A percentile compares a stretch with the other conserved stretches of the same genome.
Conservation (phyloP, 345 rosid genomes). For the Eucalyptus paniculata region DNA sequence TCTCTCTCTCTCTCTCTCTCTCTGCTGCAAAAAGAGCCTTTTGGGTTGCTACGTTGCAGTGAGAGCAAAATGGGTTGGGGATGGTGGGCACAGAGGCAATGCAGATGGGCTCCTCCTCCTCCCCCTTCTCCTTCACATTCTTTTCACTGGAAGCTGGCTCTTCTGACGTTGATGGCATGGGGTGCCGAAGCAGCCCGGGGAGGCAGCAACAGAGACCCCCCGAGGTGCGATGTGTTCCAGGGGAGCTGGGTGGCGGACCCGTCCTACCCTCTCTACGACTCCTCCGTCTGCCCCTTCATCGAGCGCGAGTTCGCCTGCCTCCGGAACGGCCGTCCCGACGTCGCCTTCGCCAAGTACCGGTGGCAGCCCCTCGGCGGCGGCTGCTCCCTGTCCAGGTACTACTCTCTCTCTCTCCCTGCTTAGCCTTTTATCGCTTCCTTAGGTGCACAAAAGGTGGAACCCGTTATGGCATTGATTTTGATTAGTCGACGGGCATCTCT, state of each 20-base stretch:
- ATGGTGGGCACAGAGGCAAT: background rate
- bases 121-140: background rate
- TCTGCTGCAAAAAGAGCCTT: background rate
- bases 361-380: conserved; percentile 62
- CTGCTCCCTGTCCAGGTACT: conserved; percentile 46
- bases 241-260: conserved; percentile 67
- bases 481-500: background rate
- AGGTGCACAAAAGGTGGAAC: background rate
- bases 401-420: background rate
- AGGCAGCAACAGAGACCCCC: background rate
- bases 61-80: background rate
- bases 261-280: conserved; percentile 51
- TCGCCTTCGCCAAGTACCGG: conserved; percentile 31
- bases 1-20: background rate
- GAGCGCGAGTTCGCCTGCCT: conserved; percentile 51
- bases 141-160: background rate
- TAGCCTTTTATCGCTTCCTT: background rate
- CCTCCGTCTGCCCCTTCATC: conserved; percentile 56
- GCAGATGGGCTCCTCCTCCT: background rate
- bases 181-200: background rate
- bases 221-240: conserved; percentile 34
- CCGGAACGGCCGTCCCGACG: conserved; percentile 70
- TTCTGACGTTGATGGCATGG: background rate
- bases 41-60: background rate
- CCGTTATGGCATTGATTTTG: background rate